phyloP scores from a whole-genome alignment of 2,329 filamentous ascomycete species.

The Hysterium pulicare region DNA sequence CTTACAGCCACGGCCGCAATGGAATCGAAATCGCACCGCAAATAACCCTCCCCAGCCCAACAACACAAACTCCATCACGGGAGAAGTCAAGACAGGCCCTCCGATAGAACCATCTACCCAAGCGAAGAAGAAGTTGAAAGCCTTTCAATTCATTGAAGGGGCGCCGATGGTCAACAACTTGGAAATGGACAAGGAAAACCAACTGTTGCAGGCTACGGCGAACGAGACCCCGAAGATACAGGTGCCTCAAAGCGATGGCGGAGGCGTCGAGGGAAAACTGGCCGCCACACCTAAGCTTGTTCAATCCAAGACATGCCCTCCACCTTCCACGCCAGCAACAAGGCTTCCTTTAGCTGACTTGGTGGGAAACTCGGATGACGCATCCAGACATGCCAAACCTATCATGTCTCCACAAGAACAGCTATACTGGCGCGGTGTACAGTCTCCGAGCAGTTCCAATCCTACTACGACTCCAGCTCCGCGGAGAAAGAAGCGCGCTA shows the following conservation, averaged over 20 bases:
- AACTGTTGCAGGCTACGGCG: slow-evolving; percentile 9
- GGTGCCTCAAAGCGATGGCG: background rate
- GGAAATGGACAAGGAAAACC: slow-evolving; percentile 46
- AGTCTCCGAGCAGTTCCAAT: slow-evolving; percentile 35
- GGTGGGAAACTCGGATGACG: slow-evolving; percentile 59
- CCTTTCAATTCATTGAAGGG: slow-evolving; percentile 51
- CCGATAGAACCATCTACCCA: slow-evolving; percentile 50
- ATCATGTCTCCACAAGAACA: slow-evolving; percentile 58
- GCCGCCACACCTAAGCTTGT: slow-evolving; percentile 25
- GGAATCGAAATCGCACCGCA: slow-evolving; percentile 31
- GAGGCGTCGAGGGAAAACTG: slow-evolving; percentile 12
- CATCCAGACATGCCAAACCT: slow-evolving; percentile 45
- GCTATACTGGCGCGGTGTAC: slow-evolving; percentile 55
- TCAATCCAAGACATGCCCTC: slow-evolving; percentile 28
- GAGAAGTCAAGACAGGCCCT: slow-evolving; percentile 32
- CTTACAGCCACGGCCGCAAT: slow-evolving; percentile 18
- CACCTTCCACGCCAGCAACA: slow-evolving; percentile 57
- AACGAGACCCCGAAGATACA: slow-evolving; percentile 20
- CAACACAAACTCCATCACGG: slow-evolving; percentile 27
- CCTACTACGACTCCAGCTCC: slow-evolving; percentile 41
- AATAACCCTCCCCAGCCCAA: slow-evolving; percentile 22
- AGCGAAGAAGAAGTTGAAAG: slow-evolving; percentile 54
- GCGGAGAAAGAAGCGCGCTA: slow-evolving; percentile 43
- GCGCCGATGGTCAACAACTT: slow-evolving; percentile 22
- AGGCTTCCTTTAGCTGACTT: slow-evolving; percentile 59